Evolutionary conservation across 257 asterid genomes (phyloP).

Genomic region (Verbena officinalis): DNA sequence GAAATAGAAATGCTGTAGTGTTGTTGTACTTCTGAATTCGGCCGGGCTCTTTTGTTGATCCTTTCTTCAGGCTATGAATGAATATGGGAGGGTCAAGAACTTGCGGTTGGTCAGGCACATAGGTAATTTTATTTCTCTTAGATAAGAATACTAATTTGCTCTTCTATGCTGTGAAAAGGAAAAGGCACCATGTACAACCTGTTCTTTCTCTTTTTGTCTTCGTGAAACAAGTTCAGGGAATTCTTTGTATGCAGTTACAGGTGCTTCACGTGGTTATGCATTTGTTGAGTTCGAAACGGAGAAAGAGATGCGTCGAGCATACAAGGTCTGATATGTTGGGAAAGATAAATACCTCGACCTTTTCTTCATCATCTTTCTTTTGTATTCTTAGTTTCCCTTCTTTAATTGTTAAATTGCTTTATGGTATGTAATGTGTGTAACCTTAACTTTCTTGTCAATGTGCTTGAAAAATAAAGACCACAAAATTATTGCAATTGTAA

Average conservation of each 20-base stretch:
- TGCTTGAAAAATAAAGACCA: conserved; percentile 10
- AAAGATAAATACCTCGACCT: conserved; percentile 16
- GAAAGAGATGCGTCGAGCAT: conserved; percentile 89
- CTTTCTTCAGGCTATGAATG: conserved; percentile 69
- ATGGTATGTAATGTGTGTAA: neutral
- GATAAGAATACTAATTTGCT: neutral
- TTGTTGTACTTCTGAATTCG: neutral
- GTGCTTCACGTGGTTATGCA: conserved; percentile 94
- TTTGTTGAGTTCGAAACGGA: conserved; percentile 91
- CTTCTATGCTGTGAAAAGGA: conserved; percentile 4
- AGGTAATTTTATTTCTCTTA: conserved; percentile 42
- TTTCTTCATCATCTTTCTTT: neutral
- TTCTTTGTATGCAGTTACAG: conserved; percentile 65
- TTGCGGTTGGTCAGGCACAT: conserved; percentile 87
- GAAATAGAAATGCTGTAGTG: too few relatives aligned
- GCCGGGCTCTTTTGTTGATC: conserved; percentile 8
- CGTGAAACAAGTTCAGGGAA: conserved; percentile 17
- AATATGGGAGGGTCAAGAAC: conserved; percentile 79
- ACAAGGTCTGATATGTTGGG: conserved; percentile 49
- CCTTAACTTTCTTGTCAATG: neutral
- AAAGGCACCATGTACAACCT: neutral
- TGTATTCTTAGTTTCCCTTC: neutral
- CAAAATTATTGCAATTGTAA: neutral
- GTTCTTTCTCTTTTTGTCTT: neutral
- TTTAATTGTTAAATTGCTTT: neutral